A percentile compares a stretch with the other conserved stretches of the same genome.
Evolutionary conservation across 208 protist species (phyloP).

Genomic region (Leishmania tarentolae): DNA sequence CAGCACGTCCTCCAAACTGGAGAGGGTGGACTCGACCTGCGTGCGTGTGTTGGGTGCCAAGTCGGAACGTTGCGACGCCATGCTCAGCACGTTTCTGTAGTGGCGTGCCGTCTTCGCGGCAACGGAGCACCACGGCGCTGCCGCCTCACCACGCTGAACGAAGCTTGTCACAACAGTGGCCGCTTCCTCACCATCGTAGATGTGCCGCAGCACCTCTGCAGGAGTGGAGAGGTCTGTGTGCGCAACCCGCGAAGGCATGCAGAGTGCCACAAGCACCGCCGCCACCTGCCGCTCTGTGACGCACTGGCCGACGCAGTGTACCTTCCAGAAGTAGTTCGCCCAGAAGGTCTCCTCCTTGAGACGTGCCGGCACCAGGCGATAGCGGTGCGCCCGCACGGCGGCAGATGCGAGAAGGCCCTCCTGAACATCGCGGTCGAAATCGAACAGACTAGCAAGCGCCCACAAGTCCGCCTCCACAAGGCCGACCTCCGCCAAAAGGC

Average conservation of each 20-base stretch:
- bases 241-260: slow-evolving; percentile 40
- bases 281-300: slow-evolving; percentile 61
- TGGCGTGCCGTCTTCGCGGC: slow-evolving; percentile 26
- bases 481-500: slow-evolving; percentile 61
- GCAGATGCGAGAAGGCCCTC: slow-evolving; percentile 49
- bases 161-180: slow-evolving; percentile 59
- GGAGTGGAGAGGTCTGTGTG: neutral
- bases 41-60: neutral
- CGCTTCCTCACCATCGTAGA: slow-evolving; percentile 49
- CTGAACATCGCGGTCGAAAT: slow-evolving; percentile 70
- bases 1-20: slow-evolving; percentile 9
- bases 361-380: slow-evolving; percentile 64
- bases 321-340: slow-evolving; percentile 88
- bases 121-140: slow-evolving; percentile 30
- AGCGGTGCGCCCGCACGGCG: slow-evolving; percentile 59
- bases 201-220: slow-evolving; percentile 33
- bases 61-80: slow-evolving; percentile 1
- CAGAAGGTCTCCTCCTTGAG: slow-evolving; percentile 83
- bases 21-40: slow-evolving; percentile 3
- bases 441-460: slow-evolving; percentile 42
- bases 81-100: slow-evolving; percentile 16
- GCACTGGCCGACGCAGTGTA: slow-evolving; percentile 63
- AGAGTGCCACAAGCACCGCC: slow-evolving; percentile 62
- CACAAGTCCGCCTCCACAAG: slow-evolving; percentile 45
- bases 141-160: slow-evolving; percentile 28